These are phyloP conservation scores for Trifolium repens DNA, from an alignment of 306 rosid genomes.

Conservation along the genomic window DNA sequence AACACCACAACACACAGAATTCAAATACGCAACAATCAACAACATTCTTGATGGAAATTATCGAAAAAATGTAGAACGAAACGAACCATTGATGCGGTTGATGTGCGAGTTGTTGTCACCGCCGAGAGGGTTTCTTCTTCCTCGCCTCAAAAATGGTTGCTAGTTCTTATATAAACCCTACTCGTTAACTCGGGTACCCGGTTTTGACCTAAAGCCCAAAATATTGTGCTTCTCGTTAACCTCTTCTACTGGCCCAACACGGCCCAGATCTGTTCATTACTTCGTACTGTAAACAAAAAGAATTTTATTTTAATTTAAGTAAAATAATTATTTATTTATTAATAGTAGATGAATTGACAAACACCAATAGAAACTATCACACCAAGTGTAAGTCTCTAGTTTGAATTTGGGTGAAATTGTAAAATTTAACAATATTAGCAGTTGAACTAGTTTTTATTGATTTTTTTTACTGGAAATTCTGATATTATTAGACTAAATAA, in stretches of 20 bases:
- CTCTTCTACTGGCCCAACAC: not conserved
- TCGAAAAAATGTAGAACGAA: not conserved
- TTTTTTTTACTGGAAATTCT: too few species aligned
- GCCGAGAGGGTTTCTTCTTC: not conserved
- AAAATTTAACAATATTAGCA: too few species aligned
- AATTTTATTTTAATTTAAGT: too few species aligned
- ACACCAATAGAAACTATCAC: too few species aligned
- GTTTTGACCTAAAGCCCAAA: slow-evolving; percentile 12
- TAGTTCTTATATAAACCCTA: slow-evolving; percentile 32
- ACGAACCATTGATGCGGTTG: slow-evolving; percentile 26
- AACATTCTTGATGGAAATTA: not conserved
- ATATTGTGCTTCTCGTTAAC: not conserved
- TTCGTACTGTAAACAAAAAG: too few species aligned
- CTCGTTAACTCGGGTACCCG: slow-evolving; percentile 8
- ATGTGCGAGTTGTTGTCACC: not conserved
- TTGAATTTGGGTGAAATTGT: too few species aligned
- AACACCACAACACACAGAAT: not conserved
- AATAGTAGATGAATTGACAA: too few species aligned
- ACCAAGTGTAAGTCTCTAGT: too few species aligned
- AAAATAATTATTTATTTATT: too few species aligned
- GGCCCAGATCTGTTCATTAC: not conserved
- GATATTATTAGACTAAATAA: too few species aligned
- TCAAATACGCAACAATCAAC: not conserved
- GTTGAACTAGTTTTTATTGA: too few species aligned
- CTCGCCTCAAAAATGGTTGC: not conserved